Evolutionary conservation across 805 yeast genomes (phyloP).

Genomic region (Metschnikowia reukaufii): DNA sequence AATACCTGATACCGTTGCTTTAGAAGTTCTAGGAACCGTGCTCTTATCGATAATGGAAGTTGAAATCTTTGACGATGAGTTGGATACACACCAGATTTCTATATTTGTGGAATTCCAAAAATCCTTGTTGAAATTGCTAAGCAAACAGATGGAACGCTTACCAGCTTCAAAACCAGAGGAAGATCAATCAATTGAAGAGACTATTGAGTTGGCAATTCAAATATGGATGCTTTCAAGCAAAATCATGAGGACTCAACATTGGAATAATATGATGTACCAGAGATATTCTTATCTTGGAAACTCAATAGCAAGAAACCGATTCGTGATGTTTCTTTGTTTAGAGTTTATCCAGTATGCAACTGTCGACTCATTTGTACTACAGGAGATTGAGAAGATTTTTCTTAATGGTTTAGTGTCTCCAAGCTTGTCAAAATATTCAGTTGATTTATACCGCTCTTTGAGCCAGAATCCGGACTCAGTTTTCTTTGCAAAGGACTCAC

Average conservation of each 20-base stretch:
- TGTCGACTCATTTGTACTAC: slow-evolving; percentile 15
- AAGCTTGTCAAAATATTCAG: slow-evolving; percentile 27
- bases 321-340: slow-evolving; percentile 28
- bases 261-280: slow-evolving; percentile 40
- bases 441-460: slow-evolving; percentile 23
- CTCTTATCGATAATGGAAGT: slow-evolving; percentile 13
- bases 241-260: slow-evolving; percentile 24
- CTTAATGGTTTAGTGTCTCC: slow-evolving; percentile 28
- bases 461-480: slow-evolving; percentile 19
- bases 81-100: slow-evolving; percentile 21
- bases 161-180: slow-evolving; percentile 27
- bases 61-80: slow-evolving; percentile 1
- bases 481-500: slow-evolving; percentile 20
- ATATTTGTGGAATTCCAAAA: slow-evolving; percentile 18
- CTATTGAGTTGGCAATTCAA: slow-evolving; percentile 29
- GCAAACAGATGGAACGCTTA: slow-evolving; percentile 36
- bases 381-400: slow-evolving; percentile 20
- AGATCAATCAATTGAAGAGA: slow-evolving; percentile 22
- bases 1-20: slow-evolving; percentile 7
- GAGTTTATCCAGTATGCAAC: slow-evolving; percentile 26
- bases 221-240: slow-evolving; percentile 30
- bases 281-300: slow-evolving; percentile 43
- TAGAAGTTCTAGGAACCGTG: slow-evolving; percentile 13
- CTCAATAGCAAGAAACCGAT: slow-evolving; percentile 35
- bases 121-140: slow-evolving; percentile 19